These are phyloP conservation scores for Fusarium zealandicum DNA, from an alignment of 2,329 filamentous ascomycete species.

Conservation along the genomic window DNA sequence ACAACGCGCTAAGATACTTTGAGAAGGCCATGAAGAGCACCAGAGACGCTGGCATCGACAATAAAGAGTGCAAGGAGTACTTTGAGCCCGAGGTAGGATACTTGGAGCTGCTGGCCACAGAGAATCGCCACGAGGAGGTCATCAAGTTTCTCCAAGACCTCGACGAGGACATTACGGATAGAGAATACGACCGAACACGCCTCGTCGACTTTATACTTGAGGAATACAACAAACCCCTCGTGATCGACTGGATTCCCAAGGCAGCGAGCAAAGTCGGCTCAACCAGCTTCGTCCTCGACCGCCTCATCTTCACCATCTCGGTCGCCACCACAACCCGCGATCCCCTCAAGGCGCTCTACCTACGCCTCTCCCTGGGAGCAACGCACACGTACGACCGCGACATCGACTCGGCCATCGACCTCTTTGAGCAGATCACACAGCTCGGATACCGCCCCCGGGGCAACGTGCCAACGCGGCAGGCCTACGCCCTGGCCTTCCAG, in stretches of 20 bases:
- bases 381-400: constrained; percentile 47
- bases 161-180: constrained; percentile 37
- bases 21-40: constrained; percentile 47
- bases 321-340: constrained; percentile 47
- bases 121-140: constrained; percentile 48
- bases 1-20: constrained; percentile 47
- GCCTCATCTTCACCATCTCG: constrained; percentile 44
- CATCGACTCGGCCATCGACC: constrained; percentile 45
- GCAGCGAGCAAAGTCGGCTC: constrained; percentile 48
- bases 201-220: constrained; percentile 48
- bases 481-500: constrained; percentile 51
- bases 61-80: constrained; percentile 42
- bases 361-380: constrained; percentile 48
- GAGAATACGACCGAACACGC: constrained; percentile 38
- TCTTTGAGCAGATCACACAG: constrained; percentile 49
- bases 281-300: constrained; percentile 42
- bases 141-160: constrained; percentile 47
- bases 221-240: constrained; percentile 44
- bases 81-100: constrained; percentile 51
- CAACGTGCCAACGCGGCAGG: constrained; percentile 49
- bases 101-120: constrained; percentile 47
- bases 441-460: constrained; percentile 50
- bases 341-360: constrained; percentile 48
- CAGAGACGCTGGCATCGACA: constrained; percentile 36
- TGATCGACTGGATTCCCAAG: constrained; percentile 52